Base-by-base conservation (phyloP, 176 grass and related monocot genomes). In the Musa troglodytarum region DNA sequence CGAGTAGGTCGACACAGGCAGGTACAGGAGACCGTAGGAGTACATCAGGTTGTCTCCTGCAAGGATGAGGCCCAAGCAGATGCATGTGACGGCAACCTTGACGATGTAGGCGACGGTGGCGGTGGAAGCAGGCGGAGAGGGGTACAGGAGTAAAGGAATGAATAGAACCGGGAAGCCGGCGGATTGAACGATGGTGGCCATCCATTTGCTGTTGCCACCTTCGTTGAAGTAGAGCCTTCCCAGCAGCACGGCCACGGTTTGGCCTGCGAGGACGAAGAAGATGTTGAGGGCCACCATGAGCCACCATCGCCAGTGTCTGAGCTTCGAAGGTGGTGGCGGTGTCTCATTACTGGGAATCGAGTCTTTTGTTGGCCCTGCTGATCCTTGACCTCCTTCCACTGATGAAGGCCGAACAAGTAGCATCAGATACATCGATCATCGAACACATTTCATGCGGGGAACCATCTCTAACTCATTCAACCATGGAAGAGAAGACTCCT, bases 11-110 rank as follows among this genome's bases (percentile, higher is more conserved):
- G 82, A 92, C 55, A 89, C 65, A 8, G 90, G 80, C 73, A 89
- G 84, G 84, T 92, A 92, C 24, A 86, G 76, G 19, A 92, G 84
- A 1, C 86, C 90, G 76, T 89, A 92, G 21, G 87, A 87, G 69
- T 89, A 89, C 90, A 87, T 86, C 50, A 92, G 50, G 86, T 83
- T 89, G 74, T 87, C 82, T 7, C 72, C 84, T 19, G 90, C 76
- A 63, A 83, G 54, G 81, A 85, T 74, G 79, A 92, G 10, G 16
- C 90, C 86, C 63, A 92, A 28, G 51, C 75, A 81, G 26, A 81
- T 55, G 74, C 85, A 92, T 54, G 83, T 85, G 51, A 67, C 69
- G 6, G 79, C 69, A 10, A 92, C 19, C 74, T 85, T 82, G 22
- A 22, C 7, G 56, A 85, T 50, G 55, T 54, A 81, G 1, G 58